These are phyloP conservation scores for Citrullus mucosospermus DNA, from an alignment of 306 rosid species.

Conservation along the genomic window DNA sequence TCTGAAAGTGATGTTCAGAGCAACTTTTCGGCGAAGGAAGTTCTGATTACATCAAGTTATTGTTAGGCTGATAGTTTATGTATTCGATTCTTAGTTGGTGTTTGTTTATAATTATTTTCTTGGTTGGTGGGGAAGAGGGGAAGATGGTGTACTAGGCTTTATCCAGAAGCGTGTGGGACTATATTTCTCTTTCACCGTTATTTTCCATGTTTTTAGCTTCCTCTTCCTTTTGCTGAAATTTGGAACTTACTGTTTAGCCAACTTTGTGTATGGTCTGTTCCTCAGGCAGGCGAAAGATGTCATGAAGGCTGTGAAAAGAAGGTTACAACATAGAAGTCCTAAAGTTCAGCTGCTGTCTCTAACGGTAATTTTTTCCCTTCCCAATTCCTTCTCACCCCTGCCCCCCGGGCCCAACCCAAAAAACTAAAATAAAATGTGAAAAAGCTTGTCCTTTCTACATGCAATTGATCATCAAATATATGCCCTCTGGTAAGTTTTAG, in stretches of 20 bases:
- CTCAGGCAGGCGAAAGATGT: constrained; percentile 98
- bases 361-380: constrained; percentile 39
- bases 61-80: neutral
- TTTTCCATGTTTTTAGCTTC: neutral
- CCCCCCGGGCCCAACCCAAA: no score
- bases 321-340: constrained; percentile 86
- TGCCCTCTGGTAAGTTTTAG: neutral
- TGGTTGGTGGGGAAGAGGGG: neutral
- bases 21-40: neutral
- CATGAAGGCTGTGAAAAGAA: constrained; percentile 81
- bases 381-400: no score
- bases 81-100: neutral
- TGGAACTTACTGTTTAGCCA: neutral
- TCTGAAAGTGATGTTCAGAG: constrained; percentile 1
- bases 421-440: no score
- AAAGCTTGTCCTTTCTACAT: neutral
- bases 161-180: no score
- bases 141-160: neutral
- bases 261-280: constrained; percentile 5
- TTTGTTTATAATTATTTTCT: neutral
- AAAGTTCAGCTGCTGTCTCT: constrained; percentile 73
- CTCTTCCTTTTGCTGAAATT: neutral
- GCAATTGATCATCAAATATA: neutral
- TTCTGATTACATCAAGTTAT: neutral
- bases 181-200: neutral